Conservation (phyloP, 345 rosid species). For the Trapa bicornis region DNA sequence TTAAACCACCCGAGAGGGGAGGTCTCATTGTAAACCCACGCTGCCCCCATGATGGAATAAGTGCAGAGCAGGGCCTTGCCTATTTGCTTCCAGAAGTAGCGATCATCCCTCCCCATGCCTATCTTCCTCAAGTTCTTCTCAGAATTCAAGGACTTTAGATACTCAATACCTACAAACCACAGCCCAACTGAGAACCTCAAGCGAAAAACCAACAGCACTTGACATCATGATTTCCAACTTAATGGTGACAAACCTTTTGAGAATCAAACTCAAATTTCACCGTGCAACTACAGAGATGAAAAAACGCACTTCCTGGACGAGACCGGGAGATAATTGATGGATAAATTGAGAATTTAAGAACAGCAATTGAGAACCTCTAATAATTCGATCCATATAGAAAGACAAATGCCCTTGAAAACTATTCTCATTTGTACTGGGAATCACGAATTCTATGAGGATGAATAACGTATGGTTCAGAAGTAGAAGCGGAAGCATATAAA, state of each 20-base stretch:
- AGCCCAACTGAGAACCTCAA: not conserved
- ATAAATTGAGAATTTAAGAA: not conserved
- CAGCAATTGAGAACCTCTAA: not conserved
- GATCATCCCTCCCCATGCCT: slow-evolving; percentile 61
- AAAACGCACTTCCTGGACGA: not conserved
- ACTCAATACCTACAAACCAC: slow-evolving; percentile 31
- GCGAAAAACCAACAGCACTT: not conserved
- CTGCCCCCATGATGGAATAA: slow-evolving; percentile 53
- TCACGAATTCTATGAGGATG: not conserved
- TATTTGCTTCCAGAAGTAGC: slow-evolving; percentile 64
- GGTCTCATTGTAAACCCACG: slow-evolving; percentile 67
- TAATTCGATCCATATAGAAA: not conserved
- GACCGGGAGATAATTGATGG: not conserved
- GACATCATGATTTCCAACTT: not conserved
- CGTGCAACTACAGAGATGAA: not conserved
- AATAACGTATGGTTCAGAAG: not conserved
- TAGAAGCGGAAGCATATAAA: not conserved
- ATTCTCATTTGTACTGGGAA: slow-evolving; percentile 5
- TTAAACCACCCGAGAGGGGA: slow-evolving; percentile 95
- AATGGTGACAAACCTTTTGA: not conserved
- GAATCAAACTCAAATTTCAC: not conserved
- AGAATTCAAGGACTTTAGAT: slow-evolving; percentile 37
- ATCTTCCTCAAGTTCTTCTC: slow-evolving; percentile 48
- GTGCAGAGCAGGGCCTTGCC: slow-evolving; percentile 71
- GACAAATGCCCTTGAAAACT: not conserved